A percentile compares a stretch with the other conserved stretches of the same genome.
phyloP scores from a whole-genome alignment of 2,329 filamentous ascomycete genomes.

The Penicillium thymicola region DNA sequence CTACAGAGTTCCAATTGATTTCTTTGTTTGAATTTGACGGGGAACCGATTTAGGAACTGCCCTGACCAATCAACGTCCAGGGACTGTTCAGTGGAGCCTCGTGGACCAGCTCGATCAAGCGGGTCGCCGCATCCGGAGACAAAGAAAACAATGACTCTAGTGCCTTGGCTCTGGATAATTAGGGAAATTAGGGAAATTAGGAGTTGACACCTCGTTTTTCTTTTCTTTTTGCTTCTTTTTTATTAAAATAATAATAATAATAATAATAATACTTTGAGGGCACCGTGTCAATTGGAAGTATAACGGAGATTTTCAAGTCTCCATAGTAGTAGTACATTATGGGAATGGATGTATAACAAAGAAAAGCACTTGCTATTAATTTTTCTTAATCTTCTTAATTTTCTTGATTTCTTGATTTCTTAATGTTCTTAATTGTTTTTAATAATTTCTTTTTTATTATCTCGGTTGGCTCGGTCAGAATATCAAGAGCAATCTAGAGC shows the following conservation, averaged over 20 bases:
- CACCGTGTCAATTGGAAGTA: constrained; percentile 1
- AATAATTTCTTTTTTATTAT: background rate
- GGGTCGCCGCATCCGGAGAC: constrained; percentile 25
- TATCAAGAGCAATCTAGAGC: constrained; percentile 13
- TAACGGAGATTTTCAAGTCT: background rate
- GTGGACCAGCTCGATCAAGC: constrained; percentile 6
- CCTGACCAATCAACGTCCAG: background rate
- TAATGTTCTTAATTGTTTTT: background rate
- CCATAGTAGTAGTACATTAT: background rate
- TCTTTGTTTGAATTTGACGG: constrained; percentile 17
- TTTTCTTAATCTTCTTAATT: background rate
- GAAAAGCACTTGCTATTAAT: background rate
- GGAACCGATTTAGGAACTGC: constrained; percentile 10
- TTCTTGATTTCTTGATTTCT: background rate
- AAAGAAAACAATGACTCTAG: constrained; percentile 29
- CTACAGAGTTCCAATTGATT: too few relatives aligned
- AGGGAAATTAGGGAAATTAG: background rate
- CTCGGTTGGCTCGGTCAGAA: constrained; percentile 23
- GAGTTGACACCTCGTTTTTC: background rate
- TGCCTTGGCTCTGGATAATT: constrained; percentile 1
- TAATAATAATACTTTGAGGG: too few relatives aligned
- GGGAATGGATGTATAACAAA: background rate
- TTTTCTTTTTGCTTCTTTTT: background rate
- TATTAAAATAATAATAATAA: too few relatives aligned
- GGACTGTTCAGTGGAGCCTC: background rate